These are phyloP conservation scores for Boehmeria nivea DNA, from an alignment of 306 rosid genomes.

Conservation along the genomic window DNA sequence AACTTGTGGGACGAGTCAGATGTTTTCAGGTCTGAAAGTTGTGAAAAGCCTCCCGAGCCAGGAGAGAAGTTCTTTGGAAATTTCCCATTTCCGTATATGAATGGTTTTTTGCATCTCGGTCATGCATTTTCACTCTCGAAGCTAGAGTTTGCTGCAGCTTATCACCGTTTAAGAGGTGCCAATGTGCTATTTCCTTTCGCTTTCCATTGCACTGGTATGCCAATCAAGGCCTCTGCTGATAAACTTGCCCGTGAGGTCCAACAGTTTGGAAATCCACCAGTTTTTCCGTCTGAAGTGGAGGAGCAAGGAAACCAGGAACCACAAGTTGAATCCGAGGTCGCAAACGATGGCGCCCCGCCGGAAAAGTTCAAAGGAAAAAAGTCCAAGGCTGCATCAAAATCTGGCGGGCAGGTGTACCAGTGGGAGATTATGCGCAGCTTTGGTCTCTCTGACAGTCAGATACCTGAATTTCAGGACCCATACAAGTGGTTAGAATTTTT, in stretches of 20 bases:
- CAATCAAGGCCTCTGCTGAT: slow-evolving; percentile 93
- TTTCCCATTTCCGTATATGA: slow-evolving; percentile 92
- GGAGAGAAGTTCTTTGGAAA: slow-evolving; percentile 88
- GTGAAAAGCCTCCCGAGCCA: slow-evolving; percentile 47
- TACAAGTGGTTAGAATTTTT: slow-evolving; percentile 76
- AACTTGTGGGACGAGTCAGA: slow-evolving; percentile 77
- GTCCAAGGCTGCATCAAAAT: slow-evolving; percentile 70
- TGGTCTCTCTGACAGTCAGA: slow-evolving; percentile 70
- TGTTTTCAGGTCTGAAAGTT: slow-evolving; percentile 67
- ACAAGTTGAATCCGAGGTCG: slow-evolving; percentile 32
- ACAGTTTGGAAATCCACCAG: slow-evolving; percentile 65
- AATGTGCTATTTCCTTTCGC: slow-evolving; percentile 81
- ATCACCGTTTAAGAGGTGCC: slow-evolving; percentile 75
- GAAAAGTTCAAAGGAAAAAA: slow-evolving; percentile 84
- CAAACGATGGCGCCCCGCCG: slow-evolving; percentile 34
- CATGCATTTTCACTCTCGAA: slow-evolving; percentile 79
- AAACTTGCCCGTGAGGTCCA: slow-evolving; percentile 74
- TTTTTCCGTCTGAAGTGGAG: slow-evolving; percentile 41
- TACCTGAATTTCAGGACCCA: slow-evolving; percentile 70
- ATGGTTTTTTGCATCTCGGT: slow-evolving; percentile 79
- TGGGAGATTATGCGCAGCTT: slow-evolving; percentile 96
- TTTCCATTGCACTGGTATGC: slow-evolving; percentile 98
- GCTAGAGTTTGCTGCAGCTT: slow-evolving; percentile 82
- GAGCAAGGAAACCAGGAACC: slow-evolving; percentile 30
- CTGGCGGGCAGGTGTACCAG: slow-evolving; percentile 65